These are phyloP conservation scores for Phytophthora brassicae DNA, from an alignment of 352 stramenopile species.

Conservation along the genomic window DNA sequence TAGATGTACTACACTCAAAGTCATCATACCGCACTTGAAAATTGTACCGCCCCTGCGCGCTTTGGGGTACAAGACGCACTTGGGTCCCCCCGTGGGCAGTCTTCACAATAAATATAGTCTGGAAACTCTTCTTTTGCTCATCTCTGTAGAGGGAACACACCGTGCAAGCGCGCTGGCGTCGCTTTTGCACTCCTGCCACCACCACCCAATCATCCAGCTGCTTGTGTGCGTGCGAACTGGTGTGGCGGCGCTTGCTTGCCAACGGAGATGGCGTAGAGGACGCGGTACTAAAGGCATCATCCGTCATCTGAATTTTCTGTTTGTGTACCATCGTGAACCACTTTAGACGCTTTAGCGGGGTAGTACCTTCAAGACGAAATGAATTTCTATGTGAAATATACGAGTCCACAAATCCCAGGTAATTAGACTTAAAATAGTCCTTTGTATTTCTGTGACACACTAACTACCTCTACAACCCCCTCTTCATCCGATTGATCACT, in stretches of 20 bases:
- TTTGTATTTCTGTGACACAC: too few relatives aligned
- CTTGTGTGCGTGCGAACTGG: neutral
- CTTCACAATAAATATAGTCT: conserved; percentile 2
- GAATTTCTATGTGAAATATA: neutral
- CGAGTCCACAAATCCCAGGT: too few relatives aligned
- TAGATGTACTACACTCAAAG: neutral
- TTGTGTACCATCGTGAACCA: too few relatives aligned
- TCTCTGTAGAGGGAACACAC: neutral
- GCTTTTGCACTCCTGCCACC: neutral
- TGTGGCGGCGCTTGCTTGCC: neutral
- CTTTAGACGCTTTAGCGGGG: too few relatives aligned
- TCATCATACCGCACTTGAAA: too few relatives aligned
- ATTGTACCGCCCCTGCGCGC: neutral
- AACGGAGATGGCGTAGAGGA: too few relatives aligned
- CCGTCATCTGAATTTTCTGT: too few relatives aligned
- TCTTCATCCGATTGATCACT: too few relatives aligned
- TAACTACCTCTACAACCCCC: too few relatives aligned
- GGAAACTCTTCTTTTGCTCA: neutral
- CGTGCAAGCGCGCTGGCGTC: neutral
- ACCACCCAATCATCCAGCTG: conserved; percentile 4
- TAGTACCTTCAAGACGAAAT: neutral
- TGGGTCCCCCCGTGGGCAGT: neutral
- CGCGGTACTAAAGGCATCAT: too few relatives aligned
- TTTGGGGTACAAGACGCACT: too few relatives aligned
- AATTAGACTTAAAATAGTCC: neutral